phyloP scores from a whole-genome alignment of 345 rosid genomes.

The Eucalyptus curtisii region DNA sequence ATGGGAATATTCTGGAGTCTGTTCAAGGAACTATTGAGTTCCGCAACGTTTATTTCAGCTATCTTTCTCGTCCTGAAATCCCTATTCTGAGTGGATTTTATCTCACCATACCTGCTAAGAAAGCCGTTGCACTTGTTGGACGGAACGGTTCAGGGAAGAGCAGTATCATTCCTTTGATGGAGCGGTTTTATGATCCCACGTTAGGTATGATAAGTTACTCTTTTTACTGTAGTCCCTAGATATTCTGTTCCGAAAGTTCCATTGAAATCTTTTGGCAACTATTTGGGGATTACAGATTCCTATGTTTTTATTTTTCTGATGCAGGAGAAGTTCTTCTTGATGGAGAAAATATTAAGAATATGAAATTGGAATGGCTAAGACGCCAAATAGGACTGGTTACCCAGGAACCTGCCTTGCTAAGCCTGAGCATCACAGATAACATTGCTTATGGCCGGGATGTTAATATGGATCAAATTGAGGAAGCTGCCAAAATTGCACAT shows the following conservation, averaged over 20 bases:
- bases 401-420: constrained; percentile 93
- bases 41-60: constrained; percentile 96
- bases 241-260: not conserved
- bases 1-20: constrained; percentile 41
- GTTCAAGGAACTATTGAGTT: constrained; percentile 97
- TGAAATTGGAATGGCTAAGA: constrained; percentile 88
- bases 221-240: not conserved
- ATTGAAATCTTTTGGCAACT: not conserved
- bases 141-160: constrained; percentile 99
- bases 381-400: constrained; percentile 95
- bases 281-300: not conserved
- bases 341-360: constrained; percentile 89
- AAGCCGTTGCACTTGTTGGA: constrained; percentile 97
- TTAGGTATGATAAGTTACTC: constrained; percentile 48
- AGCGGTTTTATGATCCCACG: constrained; percentile 98
- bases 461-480: constrained; percentile 79
- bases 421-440: constrained; percentile 82
- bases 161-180: constrained; percentile 99
- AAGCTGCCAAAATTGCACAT: constrained; percentile 93
- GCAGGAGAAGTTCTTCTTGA: constrained; percentile 99
- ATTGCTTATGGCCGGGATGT: constrained; percentile 87
- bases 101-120: constrained; percentile 95
- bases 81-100: constrained; percentile 97
- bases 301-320: constrained; percentile 4
- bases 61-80: constrained; percentile 96